A percentile compares a stretch with the other conserved stretches of the same genome.
Evolutionary conservation across 2,329 filamentous ascomycete species (phyloP).

Genomic region (Colletotrichum scovillei): DNA sequence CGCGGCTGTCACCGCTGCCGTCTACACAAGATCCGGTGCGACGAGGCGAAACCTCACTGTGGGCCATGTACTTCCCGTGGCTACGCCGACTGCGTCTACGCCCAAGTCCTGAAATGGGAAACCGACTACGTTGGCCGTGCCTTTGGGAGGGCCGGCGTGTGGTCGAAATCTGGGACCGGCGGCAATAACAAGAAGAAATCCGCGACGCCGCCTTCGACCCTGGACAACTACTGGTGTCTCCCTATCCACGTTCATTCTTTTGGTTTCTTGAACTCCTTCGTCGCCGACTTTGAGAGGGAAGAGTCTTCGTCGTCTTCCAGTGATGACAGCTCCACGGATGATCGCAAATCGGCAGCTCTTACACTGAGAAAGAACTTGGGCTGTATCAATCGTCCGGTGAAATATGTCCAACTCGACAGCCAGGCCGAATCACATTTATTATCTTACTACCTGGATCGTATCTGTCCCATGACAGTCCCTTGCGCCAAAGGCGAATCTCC

Average conservation of each 20-base stretch:
- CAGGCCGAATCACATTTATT: constrained; percentile 28
- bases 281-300: constrained; percentile 12
- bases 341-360: constrained; percentile 8
- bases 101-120: constrained; percentile 43
- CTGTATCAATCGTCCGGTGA: constrained; percentile 10
- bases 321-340: constrained; percentile 20
- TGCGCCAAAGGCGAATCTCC: constrained; percentile 30
- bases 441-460: constrained; percentile 33
- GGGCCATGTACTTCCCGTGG: constrained; percentile 37
- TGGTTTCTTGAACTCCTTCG: constrained; percentile 23
- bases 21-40: constrained; percentile 40
- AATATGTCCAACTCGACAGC: constrained; percentile 18
- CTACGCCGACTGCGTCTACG: constrained; percentile 36
- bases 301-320: constrained; percentile 17
- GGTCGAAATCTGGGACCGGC: constrained; percentile 38
- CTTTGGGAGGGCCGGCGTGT: constrained; percentile 45
- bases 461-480: constrained; percentile 35
- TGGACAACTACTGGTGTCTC: constrained; percentile 16
- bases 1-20: constrained; percentile 40
- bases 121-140: constrained; percentile 43
- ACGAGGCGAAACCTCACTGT: constrained; percentile 38
- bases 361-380: constrained; percentile 15
- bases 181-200: constrained; percentile 6
- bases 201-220: constrained; percentile 10
- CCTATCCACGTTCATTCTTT: constrained; percentile 22